Base-by-base conservation (phyloP, 768 basidiomycete species). In the Mycena floridula region DNA sequence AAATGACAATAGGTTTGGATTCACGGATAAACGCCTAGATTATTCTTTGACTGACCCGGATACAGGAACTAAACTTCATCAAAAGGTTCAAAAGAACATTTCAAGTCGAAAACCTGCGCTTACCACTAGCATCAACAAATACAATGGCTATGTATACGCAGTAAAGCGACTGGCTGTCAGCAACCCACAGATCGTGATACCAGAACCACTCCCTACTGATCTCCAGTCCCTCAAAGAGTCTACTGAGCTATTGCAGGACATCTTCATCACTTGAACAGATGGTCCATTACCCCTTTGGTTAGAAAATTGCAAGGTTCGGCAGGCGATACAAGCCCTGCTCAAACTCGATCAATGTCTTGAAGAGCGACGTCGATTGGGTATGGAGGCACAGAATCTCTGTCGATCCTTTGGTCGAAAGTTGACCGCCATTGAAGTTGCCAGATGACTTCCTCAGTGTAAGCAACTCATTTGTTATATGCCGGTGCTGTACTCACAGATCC, bases 381-480 rank as follows among this genome's bases (percentile, higher is more conserved):
- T 36, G 15, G 50, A 51, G 38, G 49, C 44, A 3, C 24, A 45
- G 4, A 45, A 50, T 39, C 48, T 51, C 3, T 43, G 36, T 22
- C 15, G 43, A 1, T 51, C 37, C 28, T 40, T 44, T 25, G 32
- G 32, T 3, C 13, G 32, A 18, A 35, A 3, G 15, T 35, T 35
- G 18, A 18, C 18, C 15, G 13, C 32, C 18, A 18, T 35, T 35
- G 32, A 35, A 18, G 18, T 18, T 4, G 15, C 18, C 7, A 13
- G 13, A 15, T 18, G 32, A 15, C 32, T 35, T 35, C 32, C 32
- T 15, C 15, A 35, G 13, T 13, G 32, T 35, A 35, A 35, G 32
- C n/a, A n/a, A n/a, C n/a, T n/a, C n/a, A n/a, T n/a, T n/a, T n/a
- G n/a, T n/a, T n/a, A n/a, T n/a, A n/a, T n/a, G n/a, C n/a, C n/a